Conservation (phyloP, 257 asterid species). For the Cinchona pubescens region DNA sequence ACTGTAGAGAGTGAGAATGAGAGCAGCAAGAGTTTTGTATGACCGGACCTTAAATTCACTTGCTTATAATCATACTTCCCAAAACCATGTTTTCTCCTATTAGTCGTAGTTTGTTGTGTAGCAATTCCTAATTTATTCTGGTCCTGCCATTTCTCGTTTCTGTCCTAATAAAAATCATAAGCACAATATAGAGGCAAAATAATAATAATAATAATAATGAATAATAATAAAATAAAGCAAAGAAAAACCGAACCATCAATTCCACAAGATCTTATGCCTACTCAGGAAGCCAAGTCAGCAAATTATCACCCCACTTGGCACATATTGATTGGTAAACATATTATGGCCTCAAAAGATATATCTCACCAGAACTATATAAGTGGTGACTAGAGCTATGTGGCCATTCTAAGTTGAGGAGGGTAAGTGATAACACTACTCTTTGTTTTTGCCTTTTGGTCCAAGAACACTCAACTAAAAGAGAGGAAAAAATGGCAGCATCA, state of each 20-base stretch:
- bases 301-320: constrained; percentile 41
- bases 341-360: constrained; percentile 40
- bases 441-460: not conserved
- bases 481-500: constrained; percentile 61
- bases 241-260: constrained; percentile 14
- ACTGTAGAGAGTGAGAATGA: not conserved
- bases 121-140: constrained; percentile 17
- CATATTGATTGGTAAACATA: constrained; percentile 29
- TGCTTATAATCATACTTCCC: constrained; percentile 6
- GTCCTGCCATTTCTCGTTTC: constrained; percentile 18
- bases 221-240: too few relatives aligned
- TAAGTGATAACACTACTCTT: not conserved
- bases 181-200: not conserved
- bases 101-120: constrained; percentile 6
- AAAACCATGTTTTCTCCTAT: not conserved
- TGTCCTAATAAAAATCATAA: not conserved
- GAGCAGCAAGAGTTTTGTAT: constrained; percentile 18
- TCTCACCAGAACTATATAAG: constrained; percentile 34
- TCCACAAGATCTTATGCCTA: constrained; percentile 12
- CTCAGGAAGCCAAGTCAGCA: constrained; percentile 28
- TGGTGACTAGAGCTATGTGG: constrained; percentile 1
- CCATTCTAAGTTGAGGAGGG: constrained; percentile 15
- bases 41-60: constrained; percentile 18
- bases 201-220: too few relatives aligned
- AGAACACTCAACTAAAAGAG: not conserved